Evolutionary conservation across 2,329 filamentous ascomycete species (phyloP).

Genomic region (Ustilaginoidea virens): DNA sequence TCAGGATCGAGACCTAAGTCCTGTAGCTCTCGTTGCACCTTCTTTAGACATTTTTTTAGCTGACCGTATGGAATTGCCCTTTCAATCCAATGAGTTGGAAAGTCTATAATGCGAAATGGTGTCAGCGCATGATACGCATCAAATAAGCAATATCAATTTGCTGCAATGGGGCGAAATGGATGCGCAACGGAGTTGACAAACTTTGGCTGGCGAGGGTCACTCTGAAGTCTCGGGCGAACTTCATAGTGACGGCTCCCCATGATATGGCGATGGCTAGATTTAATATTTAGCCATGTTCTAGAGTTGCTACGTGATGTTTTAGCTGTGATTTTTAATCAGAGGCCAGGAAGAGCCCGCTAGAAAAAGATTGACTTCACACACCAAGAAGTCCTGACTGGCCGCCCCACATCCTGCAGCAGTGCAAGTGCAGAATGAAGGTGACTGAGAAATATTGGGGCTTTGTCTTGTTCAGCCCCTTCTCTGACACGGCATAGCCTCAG

Average conservation of each 20-base stretch:
- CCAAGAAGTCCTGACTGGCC: too few relatives aligned
- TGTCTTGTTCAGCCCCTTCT: too few relatives aligned
- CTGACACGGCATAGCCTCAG: too few relatives aligned
- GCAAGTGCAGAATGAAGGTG: too few relatives aligned
- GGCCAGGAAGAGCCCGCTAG: too few relatives aligned
- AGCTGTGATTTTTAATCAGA: too few relatives aligned
- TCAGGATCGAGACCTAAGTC: constrained; percentile 56
- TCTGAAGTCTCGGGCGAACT: constrained; percentile 71
- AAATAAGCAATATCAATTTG: too few relatives aligned
- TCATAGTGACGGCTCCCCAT: constrained; percentile 39
- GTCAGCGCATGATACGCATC: background rate
- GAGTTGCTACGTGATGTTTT: too few relatives aligned
- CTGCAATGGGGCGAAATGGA: background rate
- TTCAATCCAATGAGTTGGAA: constrained; percentile 56
- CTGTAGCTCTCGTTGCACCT: constrained; percentile 55
- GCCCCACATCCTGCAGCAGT: too few relatives aligned
- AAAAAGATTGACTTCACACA: too few relatives aligned
- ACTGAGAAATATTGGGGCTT: too few relatives aligned
- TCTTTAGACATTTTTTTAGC: constrained; percentile 80
- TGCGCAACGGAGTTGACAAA: constrained; percentile 9
- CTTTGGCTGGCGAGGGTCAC: constrained; percentile 50
- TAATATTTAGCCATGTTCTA: background rate
- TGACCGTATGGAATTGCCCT: constrained; percentile 71
- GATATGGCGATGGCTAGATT: background rate
- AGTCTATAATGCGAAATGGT: constrained; percentile 29